These are phyloP conservation scores for Eimeria necatrix DNA, from an alignment of 169 alveolate species.

Conservation along the genomic window DNA sequence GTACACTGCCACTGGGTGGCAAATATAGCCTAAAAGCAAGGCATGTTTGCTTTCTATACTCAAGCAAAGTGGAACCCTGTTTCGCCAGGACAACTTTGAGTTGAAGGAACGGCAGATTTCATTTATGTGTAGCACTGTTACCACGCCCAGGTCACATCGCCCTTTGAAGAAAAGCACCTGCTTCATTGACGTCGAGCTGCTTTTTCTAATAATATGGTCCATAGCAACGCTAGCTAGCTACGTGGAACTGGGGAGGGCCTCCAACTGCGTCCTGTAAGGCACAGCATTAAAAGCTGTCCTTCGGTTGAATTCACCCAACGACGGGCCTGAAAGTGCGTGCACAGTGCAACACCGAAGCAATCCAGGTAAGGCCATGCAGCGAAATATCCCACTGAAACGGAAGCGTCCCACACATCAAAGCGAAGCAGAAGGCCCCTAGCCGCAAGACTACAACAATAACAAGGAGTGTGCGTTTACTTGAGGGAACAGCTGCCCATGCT, in stretches of 20 bases:
- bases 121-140: neutral
- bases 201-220: too few relatives aligned
- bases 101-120: neutral
- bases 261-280: slow-evolving; percentile 69
- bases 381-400: too few relatives aligned
- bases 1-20: slow-evolving; percentile 7
- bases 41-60: neutral
- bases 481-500: slow-evolving; percentile 74
- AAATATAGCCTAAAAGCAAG: neutral
- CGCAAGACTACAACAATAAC: neutral
- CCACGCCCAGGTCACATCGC: neutral
- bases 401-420: neutral
- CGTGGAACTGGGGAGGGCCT: slow-evolving; percentile 47
- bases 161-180: neutral
- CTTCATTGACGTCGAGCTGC: neutral
- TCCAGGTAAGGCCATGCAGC: too few relatives aligned
- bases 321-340: slow-evolving; percentile 68
- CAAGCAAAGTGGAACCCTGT: neutral
- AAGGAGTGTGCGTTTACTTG: slow-evolving; percentile 8
- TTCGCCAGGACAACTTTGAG: neutral
- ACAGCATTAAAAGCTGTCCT: slow-evolving; percentile 63
- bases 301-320: slow-evolving; percentile 70
- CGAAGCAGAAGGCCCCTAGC: neutral
- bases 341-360: neutral
- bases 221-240: neutral